A percentile compares a stretch with the other conserved stretches of the same genome.
Conservation (phyloP, 2,329 filamentous ascomycete species). For the Pseudofabraea citricarpa region DNA sequence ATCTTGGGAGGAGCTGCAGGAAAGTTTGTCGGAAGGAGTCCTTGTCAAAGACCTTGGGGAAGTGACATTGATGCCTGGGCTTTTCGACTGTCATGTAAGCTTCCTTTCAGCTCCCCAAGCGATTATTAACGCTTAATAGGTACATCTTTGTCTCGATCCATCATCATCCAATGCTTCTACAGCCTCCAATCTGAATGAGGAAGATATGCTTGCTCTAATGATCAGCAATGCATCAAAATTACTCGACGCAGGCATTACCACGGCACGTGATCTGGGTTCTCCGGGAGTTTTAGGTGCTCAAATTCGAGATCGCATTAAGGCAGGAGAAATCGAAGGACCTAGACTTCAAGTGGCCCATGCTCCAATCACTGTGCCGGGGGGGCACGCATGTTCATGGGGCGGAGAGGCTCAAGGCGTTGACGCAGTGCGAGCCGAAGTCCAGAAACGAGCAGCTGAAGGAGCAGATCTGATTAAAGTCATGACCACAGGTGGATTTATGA, state of each 20-base stretch:
- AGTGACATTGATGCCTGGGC: constrained; percentile 11
- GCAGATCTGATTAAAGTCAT: constrained; percentile 14
- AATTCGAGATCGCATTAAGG: constrained; percentile 6
- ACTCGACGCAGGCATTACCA: constrained; percentile 12
- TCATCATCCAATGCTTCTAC: background rate
- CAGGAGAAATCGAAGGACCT: constrained; percentile 8
- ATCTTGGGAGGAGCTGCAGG: background rate
- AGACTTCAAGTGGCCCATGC: constrained; percentile 12
- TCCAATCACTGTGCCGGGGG: constrained; percentile 11
- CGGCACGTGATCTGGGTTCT: constrained; percentile 10
- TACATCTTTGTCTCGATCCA: constrained; percentile 3
- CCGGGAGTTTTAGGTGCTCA: constrained; percentile 4
- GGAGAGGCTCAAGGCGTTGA: constrained; percentile 8
- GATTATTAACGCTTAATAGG: too few relatives aligned
- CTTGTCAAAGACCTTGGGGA: constrained; percentile 8
- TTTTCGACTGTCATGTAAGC: constrained; percentile 14
- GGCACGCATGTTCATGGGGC: constrained; percentile 10
- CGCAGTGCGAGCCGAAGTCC: constrained; percentile 9
- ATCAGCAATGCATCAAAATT: constrained; percentile 8
- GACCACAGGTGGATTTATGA: constrained; percentile 14
- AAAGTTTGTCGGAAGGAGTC: background rate
- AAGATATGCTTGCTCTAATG: constrained; percentile 10
- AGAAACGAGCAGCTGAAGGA: constrained; percentile 10
- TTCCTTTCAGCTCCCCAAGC: background rate
- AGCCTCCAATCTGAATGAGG: background rate